These are phyloP conservation scores for Mucor velutinosus DNA, from an alignment of 371 early-diverging fungal genomes.

Conservation along the genomic window DNA sequence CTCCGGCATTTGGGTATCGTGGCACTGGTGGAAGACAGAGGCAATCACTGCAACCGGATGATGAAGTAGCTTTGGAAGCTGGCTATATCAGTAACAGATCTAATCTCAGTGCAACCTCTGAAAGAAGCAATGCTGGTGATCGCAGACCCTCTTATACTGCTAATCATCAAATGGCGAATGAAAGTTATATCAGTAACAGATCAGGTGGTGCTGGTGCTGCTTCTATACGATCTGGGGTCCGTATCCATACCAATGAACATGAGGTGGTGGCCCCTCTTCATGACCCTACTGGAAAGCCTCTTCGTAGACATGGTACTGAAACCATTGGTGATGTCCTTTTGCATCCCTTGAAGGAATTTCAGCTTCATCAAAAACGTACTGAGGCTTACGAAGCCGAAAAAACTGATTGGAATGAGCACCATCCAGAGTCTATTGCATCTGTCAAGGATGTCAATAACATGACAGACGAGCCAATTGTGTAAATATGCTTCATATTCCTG, in stretches of 20 bases:
- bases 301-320: slow-evolving; percentile 42
- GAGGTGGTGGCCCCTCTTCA: slow-evolving; percentile 22
- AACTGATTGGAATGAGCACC: slow-evolving; percentile 35
- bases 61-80: neutral
- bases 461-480: slow-evolving; percentile 11
- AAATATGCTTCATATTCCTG: slow-evolving; percentile 8
- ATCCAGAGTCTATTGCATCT: slow-evolving; percentile 29
- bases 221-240: neutral
- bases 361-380: slow-evolving; percentile 37
- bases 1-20: neutral
- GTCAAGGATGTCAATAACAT: neutral
- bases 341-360: slow-evolving; percentile 40
- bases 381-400: slow-evolving; percentile 40
- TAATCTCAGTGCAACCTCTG: neutral
- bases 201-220: neutral
- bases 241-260: neutral
- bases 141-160: neutral
- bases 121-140: neutral
- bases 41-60: neutral
- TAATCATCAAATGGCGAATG: neutral
- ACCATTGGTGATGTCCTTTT: slow-evolving; percentile 48
- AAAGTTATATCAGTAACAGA: neutral
- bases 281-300: slow-evolving; percentile 38
- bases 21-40: slow-evolving; percentile 1
- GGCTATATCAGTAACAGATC: neutral